Percentiles rank a stretch among this genome's conserved stretches.
phyloP scores from a whole-genome alignment of 352 stramenopile species.

The Globisporangium echinulatum region DNA sequence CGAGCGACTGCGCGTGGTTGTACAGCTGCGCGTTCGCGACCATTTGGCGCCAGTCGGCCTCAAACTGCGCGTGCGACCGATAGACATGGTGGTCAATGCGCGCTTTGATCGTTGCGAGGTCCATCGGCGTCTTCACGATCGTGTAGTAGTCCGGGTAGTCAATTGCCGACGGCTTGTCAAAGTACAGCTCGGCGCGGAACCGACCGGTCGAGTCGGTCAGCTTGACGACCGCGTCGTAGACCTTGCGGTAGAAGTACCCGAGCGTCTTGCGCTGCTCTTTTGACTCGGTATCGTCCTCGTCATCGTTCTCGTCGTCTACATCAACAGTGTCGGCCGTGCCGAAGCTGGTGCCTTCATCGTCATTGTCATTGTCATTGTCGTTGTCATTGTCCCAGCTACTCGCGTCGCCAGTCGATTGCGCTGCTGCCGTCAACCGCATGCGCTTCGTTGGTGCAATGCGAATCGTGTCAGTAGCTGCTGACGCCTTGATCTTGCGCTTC shows the following conservation, averaged over 20 bases:
- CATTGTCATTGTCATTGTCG: constrained; percentile 8
- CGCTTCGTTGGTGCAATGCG: background rate
- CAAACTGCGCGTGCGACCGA: constrained; percentile 52
- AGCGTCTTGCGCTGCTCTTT: constrained; percentile 50
- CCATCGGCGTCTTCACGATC: constrained; percentile 85
- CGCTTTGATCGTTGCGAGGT: constrained; percentile 79
- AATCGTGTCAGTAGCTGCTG: background rate
- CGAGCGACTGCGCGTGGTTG: constrained; percentile 78
- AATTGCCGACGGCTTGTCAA: constrained; percentile 70
- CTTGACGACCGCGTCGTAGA: constrained; percentile 81
- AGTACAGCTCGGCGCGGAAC: constrained; percentile 61
- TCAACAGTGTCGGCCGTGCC: background rate
- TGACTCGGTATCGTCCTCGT: background rate
- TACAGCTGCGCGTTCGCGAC: constrained; percentile 84
- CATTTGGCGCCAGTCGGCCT: constrained; percentile 82
- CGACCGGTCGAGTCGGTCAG: constrained; percentile 63
- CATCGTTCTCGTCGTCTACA: constrained; percentile 9
- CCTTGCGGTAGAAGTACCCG: constrained; percentile 79
- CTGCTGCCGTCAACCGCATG: background rate
- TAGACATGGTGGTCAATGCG: constrained; percentile 73
- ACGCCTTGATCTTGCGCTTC: constrained; percentile 27
- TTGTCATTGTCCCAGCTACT: constrained; percentile 1
- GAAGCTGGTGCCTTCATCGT: constrained; percentile 3
- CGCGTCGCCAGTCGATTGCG: background rate
- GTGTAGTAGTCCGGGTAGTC: constrained; percentile 89